Base-by-base conservation (phyloP, 352 stramenopile genomes). In the Globisporangium splendens region DNA sequence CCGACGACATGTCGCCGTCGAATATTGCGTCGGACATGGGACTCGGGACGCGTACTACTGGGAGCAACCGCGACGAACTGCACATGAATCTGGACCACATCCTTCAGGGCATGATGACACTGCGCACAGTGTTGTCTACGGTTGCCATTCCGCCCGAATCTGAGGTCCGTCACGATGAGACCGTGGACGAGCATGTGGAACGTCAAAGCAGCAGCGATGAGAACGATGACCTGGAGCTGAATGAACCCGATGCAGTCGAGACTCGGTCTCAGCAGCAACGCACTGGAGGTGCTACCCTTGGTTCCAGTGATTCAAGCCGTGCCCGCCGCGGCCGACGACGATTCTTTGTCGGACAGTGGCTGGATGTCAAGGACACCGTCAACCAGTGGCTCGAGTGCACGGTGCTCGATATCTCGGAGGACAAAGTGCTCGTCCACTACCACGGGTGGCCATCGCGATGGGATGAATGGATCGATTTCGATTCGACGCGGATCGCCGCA, bases 371-470 rank as follows among this genome's bases (percentile, higher is more conserved):
- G 56, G 97, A 99, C 69, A 99, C 97, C 0, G 96, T 99, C 24
- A 97, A 98, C 70, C 96, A 99, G 60, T 99, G 97, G 97, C 73
- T 99, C 1, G 97, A 99, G 79, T 96, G 93, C 20, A 99, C 96
- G 0, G 75, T 99, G 11, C 88, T 98, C 59, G 86, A 96, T 28
- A 86, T 98, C 20, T 68, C 67, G 0, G 68, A 80, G 10, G 79
- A 89, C 24, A 87, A 98, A 56, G 65, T 98, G 31, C 66, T 98
- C 17, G 82, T 99, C 24, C 96, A 98, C 65, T 99, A 98, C 69
- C 97, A 99, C 56, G 96, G 96, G 12, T 99, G 96, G 96, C 96
- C 97, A 1, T 79, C 91, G 33, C 83, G 96, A 7, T 99, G 97
- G 97, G 96, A 99, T 71, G 97, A 99, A 70, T 98, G 95, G 94